Conservation (phyloP, 2,329 filamentous ascomycete genomes). For the Penicillium capsulatum region DNA sequence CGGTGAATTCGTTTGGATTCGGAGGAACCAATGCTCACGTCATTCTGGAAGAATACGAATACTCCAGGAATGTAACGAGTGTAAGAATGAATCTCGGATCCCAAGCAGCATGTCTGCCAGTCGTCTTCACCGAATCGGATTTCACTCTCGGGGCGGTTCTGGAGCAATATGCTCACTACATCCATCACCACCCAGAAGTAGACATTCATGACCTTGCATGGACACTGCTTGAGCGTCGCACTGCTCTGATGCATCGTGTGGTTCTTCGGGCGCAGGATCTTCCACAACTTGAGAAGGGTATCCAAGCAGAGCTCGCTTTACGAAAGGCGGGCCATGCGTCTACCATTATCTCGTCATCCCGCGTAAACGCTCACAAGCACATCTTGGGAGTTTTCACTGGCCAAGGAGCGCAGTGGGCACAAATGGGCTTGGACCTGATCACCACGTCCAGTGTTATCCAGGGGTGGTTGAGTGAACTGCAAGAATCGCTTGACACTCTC, state of each 20-base stretch:
- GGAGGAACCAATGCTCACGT: conserved; percentile 2
- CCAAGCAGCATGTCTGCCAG: neutral
- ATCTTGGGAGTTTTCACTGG: conserved; percentile 30
- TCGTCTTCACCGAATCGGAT: neutral
- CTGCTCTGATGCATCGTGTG: neutral
- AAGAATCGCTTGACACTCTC: conserved; percentile 8
- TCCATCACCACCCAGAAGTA: neutral
- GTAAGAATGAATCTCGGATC: neutral
- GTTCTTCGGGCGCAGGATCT: neutral
- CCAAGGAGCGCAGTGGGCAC: conserved; percentile 27
- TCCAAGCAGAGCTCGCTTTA: neutral
- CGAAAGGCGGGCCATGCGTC: neutral
- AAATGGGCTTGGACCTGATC: conserved; percentile 23
- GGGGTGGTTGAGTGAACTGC: conserved; percentile 2
- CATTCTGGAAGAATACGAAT: conserved; percentile 1
- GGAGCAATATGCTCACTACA: neutral
- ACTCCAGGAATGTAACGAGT: neutral
- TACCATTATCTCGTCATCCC: neutral
- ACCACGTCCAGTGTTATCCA: conserved; percentile 5
- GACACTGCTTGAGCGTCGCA: neutral
- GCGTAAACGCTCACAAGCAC: neutral
- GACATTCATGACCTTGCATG: neutral
- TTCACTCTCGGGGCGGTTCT: neutral
- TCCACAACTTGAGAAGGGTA: neutral
- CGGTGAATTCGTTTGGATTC: conserved; percentile 1